A percentile compares a stretch with the other conserved stretches of the same genome.
These are phyloP conservation scores for Salvia splendens DNA, from an alignment of 257 asterid species.

Conservation along the genomic window DNA sequence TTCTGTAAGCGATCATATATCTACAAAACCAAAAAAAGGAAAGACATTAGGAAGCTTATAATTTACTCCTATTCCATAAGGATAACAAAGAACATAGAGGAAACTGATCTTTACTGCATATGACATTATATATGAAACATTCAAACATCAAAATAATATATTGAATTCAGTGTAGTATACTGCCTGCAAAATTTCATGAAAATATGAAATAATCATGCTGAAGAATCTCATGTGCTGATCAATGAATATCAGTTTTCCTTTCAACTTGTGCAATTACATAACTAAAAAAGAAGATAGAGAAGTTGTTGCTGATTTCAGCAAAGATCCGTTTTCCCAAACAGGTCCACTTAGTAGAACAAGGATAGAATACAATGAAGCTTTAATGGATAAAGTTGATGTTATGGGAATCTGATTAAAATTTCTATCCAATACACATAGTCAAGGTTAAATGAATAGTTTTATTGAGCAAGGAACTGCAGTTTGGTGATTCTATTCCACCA, in stretches of 20 bases:
- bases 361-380: not conserved
- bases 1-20: constrained; percentile 75
- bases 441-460: not conserved
- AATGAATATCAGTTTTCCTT: not conserved
- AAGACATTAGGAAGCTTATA: constrained; percentile 19
- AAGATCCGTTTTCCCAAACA: not conserved
- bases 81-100: constrained; percentile 23
- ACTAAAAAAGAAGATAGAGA: not conserved
- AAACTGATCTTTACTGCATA: constrained; percentile 12
- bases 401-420: constrained; percentile 2
- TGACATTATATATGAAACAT: constrained; percentile 1
- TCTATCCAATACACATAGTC: not conserved
- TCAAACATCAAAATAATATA: not conserved
- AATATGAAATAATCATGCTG: constrained; percentile 11
- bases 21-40: constrained; percentile 46
- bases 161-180: not conserved
- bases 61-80: constrained; percentile 17
- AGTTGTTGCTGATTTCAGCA: not conserved
- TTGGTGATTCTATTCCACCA: not conserved
- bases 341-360: not conserved
- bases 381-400: not conserved
- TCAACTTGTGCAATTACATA: not conserved
- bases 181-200: constrained; percentile 1
- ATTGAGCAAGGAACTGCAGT: not conserved
- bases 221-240: constrained; percentile 3